Base-by-base conservation (phyloP, 768 basidiomycete genomes). In the Lactifluus piperatus region DNA sequence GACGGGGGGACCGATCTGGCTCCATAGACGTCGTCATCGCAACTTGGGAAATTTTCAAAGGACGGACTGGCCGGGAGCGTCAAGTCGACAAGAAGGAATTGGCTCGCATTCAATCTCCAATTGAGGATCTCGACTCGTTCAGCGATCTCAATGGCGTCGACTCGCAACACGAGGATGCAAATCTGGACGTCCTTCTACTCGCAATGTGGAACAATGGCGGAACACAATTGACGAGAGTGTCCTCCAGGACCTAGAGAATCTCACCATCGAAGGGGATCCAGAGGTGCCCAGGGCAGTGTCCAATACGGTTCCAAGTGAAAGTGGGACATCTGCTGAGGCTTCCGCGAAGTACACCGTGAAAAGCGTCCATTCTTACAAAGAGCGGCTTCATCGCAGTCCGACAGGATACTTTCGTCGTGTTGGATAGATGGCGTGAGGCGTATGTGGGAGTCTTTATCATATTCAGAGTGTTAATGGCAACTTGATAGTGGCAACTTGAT, bases 331-430 rank as follows among this genome's bases (percentile, higher is more conserved):
- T 29, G 57, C 57, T 52, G 57, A 37, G 39, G 34, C 8, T 26
- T 58, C 57, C n/a, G 57, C 43, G 29, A 50, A 58, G 26, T 58
- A 58, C 43, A 58, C 57, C 1, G 50, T 58, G 5, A 51, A 11
- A 24, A 51, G 50, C 14, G 44, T 58, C 18, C 30, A 45, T 29
- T 58, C 57, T 2, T 51, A 45, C 26, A 58, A 58, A 36, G 57
- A 58, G 32, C 49, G 57, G 13, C 50, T 58, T 37, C 43, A 52
- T 36, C 57, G 57, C 16, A 58, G 57, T 10, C 49, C 50, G 36
- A 43, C 50, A 4, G 57, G 57, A 6, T 52, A 58, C 57, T 58
- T 58, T 52, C 57, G 57, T 52, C 57, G 45, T 26, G n/a, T 6
- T 20, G 8, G 27, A 18, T 29, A 52, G 36, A 27, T 32, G 30